Evolutionary conservation across 148 eudicot genomes (phyloP).

Genomic region (Cornus controversa): DNA sequence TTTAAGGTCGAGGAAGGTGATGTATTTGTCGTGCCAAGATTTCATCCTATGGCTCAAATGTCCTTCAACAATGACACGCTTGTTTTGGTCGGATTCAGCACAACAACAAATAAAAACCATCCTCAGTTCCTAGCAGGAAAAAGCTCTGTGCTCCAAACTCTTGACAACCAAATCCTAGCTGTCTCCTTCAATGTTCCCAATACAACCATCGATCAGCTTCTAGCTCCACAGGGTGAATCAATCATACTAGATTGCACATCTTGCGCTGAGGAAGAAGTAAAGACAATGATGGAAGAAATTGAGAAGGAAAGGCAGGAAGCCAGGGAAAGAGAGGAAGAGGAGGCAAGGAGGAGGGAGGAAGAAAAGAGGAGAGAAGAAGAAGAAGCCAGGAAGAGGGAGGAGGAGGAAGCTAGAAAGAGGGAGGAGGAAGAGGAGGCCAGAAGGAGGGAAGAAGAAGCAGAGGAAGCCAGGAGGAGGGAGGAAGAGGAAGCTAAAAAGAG

Average conservation of each 20-base stretch:
- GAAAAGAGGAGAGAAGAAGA: constrained; percentile 14
- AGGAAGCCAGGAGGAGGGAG: background rate
- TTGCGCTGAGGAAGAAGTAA: constrained; percentile 78
- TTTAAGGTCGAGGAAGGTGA: constrained; percentile 71
- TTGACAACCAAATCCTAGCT: constrained; percentile 45
- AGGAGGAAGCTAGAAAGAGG: constrained; percentile 22
- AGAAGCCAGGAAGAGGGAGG: constrained; percentile 1
- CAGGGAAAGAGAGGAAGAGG: constrained; percentile 24
- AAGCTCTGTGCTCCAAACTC: constrained; percentile 52
- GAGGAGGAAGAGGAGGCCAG: constrained; percentile 9
- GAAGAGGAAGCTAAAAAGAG: background rate
- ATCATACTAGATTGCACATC: constrained; percentile 60
- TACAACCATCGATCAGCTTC: constrained; percentile 41
- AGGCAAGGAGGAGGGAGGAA: background rate
- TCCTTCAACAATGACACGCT: constrained; percentile 71
- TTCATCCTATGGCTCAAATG: constrained; percentile 72
- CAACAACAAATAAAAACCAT: constrained; percentile 42
- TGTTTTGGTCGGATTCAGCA: constrained; percentile 76
- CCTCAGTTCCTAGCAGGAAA: constrained; percentile 75
- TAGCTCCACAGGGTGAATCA: constrained; percentile 37
- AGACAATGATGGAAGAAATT: constrained; percentile 42
- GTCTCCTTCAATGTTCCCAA: constrained; percentile 50
- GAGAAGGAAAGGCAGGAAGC: constrained; percentile 31
- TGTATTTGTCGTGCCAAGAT: constrained; percentile 72
- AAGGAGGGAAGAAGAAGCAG: constrained; percentile 6